These are phyloP conservation scores for Trametes gibbosa DNA, from an alignment of 768 basidiomycete genomes.

Conservation along the genomic window DNA sequence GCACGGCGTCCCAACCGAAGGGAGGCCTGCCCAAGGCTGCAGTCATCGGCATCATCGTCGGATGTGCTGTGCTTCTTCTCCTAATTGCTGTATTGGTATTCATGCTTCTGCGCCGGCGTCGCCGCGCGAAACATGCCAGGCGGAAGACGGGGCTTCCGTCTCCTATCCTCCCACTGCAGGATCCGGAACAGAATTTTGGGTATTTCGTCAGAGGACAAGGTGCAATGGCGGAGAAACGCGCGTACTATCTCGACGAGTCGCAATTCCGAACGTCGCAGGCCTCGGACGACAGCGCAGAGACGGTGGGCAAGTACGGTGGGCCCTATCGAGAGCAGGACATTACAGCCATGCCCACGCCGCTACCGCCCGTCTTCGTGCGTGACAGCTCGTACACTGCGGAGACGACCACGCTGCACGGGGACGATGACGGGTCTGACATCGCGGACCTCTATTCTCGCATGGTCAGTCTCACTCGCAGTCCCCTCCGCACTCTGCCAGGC, in stretches of 20 bases:
- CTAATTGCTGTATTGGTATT: conserved; percentile 8
- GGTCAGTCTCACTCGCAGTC: not conserved
- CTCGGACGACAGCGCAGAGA: not conserved
- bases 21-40: conserved; percentile 11
- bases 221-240: not conserved
- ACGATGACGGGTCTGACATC: conserved; percentile 8
- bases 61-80: conserved; percentile 5
- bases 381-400: conserved; percentile 5
- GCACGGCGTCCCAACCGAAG: conserved; percentile 1
- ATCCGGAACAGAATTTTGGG: conserved; percentile 15
- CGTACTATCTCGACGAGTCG: not conserved
- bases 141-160: conserved; percentile 1
- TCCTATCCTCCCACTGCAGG: conserved; percentile 17
- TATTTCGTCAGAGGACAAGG: conserved; percentile 11
- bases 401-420: not conserved
- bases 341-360: conserved; percentile 3
- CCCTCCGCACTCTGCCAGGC: not conserved
- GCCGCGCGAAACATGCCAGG: not conserved
- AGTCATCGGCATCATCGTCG: conserved; percentile 14
- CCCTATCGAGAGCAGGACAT: conserved; percentile 8
- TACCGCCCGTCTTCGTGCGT: not conserved
- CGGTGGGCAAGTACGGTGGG: not conserved
- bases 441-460: conserved; percentile 8
- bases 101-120: conserved; percentile 10
- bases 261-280: not conserved